Percentiles rank a stretch among this genome's conserved stretches.
These are phyloP conservation scores for Bolboschoenus planiculmis DNA, from an alignment of 176 grass and related monocot genomes.

Conservation along the genomic window DNA sequence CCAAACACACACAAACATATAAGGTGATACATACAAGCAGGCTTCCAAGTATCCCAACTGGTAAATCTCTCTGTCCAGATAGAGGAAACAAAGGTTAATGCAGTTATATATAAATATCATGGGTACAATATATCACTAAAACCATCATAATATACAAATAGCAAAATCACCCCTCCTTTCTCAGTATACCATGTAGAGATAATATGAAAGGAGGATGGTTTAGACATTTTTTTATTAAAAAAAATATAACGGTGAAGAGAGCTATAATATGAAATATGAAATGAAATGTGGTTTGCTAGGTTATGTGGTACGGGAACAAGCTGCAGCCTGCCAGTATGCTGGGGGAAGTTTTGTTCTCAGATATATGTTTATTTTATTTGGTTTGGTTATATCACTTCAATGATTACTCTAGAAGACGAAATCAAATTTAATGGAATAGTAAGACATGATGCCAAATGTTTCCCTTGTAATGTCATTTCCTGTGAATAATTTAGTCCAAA, in stretches of 20 bases:
- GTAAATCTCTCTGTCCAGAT: slow-evolving; percentile 63
- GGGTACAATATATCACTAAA: neutral
- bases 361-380: neutral
- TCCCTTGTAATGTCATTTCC: neutral
- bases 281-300: neutral
- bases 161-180: neutral
- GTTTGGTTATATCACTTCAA: neutral
- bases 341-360: neutral
- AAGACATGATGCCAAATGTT: neutral
- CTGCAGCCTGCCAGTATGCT: neutral
- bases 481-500: neutral
- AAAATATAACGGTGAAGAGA: neutral
- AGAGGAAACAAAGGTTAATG: slow-evolving; percentile 25
- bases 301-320: neutral
- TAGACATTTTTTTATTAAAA: neutral
- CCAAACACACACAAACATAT: slow-evolving; percentile 91
- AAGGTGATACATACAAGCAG: slow-evolving; percentile 63
- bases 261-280: neutral
- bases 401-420: neutral
- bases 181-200: neutral
- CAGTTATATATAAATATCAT: neutral
- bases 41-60: slow-evolving; percentile 85
- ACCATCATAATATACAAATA: neutral
- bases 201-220: neutral
- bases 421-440: neutral